Conservation (phyloP, 2,329 filamentous ascomycete genomes). For the Hansfordia pulvinata region DNA sequence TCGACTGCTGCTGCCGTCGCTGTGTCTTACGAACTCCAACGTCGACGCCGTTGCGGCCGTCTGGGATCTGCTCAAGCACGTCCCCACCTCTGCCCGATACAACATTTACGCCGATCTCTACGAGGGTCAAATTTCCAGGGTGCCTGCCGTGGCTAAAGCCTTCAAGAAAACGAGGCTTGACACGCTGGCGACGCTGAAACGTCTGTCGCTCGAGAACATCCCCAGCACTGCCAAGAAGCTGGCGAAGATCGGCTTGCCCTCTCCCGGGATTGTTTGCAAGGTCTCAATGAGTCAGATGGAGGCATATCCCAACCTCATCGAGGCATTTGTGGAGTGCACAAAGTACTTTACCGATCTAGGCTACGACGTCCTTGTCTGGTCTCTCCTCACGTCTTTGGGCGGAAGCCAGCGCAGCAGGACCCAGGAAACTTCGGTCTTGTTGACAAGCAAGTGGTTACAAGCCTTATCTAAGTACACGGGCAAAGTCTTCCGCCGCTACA, state of each 20-base stretch:
- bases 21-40: conserved; percentile 78
- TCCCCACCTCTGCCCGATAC: conserved; percentile 65
- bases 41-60: conserved; percentile 75
- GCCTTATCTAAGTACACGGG: conserved; percentile 85
- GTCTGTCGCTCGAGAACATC: conserved; percentile 78
- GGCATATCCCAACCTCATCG: conserved; percentile 86
- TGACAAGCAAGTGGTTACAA: conserved; percentile 86
- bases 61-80: conserved; percentile 70
- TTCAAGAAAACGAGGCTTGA: conserved; percentile 67
- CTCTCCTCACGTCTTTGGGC: conserved; percentile 60
- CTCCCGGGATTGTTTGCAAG: conserved; percentile 82
- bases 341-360: conserved; percentile 87
- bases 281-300: conserved; percentile 85
- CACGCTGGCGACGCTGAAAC: conserved; percentile 76
- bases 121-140: conserved; percentile 59
- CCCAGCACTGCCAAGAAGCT: conserved; percentile 75
- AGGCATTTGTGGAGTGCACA: conserved; percentile 87
- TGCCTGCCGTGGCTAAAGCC: conserved; percentile 64
- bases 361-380: conserved; percentile 90
- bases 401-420: conserved; percentile 50
- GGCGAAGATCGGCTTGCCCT: conserved; percentile 84
- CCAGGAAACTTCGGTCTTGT: conserved; percentile 46
- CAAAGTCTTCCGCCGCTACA: conserved; percentile 76
- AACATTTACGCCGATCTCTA: conserved; percentile 92
- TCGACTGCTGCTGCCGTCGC: conserved; percentile 70